Base-by-base conservation (phyloP, 179 eudicot species). In the Beta macrorhiza region DNA sequence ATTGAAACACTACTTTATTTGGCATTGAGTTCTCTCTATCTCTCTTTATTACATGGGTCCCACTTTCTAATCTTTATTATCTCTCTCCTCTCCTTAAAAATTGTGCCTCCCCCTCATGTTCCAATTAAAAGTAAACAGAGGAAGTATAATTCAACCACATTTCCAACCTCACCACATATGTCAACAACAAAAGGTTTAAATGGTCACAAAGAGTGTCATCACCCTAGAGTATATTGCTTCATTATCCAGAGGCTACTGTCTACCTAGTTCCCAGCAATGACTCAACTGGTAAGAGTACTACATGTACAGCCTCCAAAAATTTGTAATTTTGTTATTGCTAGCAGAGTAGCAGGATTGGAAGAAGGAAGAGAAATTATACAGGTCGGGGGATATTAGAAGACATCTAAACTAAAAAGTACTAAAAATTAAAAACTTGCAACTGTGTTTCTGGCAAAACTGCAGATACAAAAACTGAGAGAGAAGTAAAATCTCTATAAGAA, bases 271-370 rank as follows among this genome's bases (percentile, higher is more conserved):
- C 6, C 44, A 16, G 5, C 0, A 22, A 22, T 13, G 32, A 75
- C 32, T 16, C 2, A 20, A 0, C 13, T 51, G 29, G 25, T 4
- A 7, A 61, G 16, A 72, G 59, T 1, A 77, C n/a, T 29, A 29
- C 80, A 32, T 53, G 63, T 65, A n/a, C 15, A 45, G 13, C 74
- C 64, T 16, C 15, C 25, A n/a, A 67, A 78, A 19, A 67, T 61
- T 49, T 47, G 5, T 42, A 15, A 69, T 15, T 61, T 42, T 32
- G 12, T 14, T 1, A 67, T 12, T 59, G 64, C 4, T 59, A 19
- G 64, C 64, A 59, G 5, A 5, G 16, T 59, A 59, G 7, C 16
- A 17, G 5, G 5, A 17, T 19, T 59, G 64, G 5, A 52, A 52
- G 56, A 52, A 52, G 56, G 13, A 59, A 71, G 56, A 11, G 17